Base-by-base conservation (phyloP, 495 filamentous ascomycete species). In the Xylaria sp. region DNA sequence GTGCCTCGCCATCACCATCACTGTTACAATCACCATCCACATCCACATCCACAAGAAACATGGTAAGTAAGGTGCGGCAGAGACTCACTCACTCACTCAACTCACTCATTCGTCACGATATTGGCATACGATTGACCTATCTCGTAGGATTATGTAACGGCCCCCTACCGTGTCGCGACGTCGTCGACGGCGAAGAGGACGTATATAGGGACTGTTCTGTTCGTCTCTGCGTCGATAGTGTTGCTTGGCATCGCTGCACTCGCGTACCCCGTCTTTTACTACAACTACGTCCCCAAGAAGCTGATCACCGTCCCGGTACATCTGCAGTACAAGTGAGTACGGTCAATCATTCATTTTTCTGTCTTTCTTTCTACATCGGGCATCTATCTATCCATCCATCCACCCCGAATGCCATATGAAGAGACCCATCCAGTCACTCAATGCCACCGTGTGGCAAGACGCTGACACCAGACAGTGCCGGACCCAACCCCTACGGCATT, bases 181-280 rank as follows among this genome's bases (percentile, higher is more conserved):
- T 95, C 92, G 44, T 90, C 88, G 74, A 81, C 88, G 46, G 91
- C 92, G 11, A 85, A 88, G 65, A 88, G 89, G 74, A 88, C 90
- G 26, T 95, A 97, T 76, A 77, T 97, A 55, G 89, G 88, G 74
- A 88, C 88, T n/a, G 71, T 88, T 14, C 82, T 97, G 33, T 87
- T 94, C 74, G 75, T 88, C 62, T 75, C 82, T 33, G 86, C 90
- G 1, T 88, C 86, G 15, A 37, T 88, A 9, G 73, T 87, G 44
- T 85, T 97, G 50, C 78, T 93, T 37, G 86, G 82, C 24, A 78
- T 93, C 26, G 90, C 93, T 2, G 83, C 85, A 2, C 64, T 90
- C 29, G 90, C 90, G 7, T 97, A 97, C 77, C 82, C 86, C 21
- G 75, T 92, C 11, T 96, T 97, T 79, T 98, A 97, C 83, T 85